These are phyloP conservation scores for Chlamydomonas incerta DNA, from an alignment of 139 green algal species.

Conservation along the genomic window DNA sequence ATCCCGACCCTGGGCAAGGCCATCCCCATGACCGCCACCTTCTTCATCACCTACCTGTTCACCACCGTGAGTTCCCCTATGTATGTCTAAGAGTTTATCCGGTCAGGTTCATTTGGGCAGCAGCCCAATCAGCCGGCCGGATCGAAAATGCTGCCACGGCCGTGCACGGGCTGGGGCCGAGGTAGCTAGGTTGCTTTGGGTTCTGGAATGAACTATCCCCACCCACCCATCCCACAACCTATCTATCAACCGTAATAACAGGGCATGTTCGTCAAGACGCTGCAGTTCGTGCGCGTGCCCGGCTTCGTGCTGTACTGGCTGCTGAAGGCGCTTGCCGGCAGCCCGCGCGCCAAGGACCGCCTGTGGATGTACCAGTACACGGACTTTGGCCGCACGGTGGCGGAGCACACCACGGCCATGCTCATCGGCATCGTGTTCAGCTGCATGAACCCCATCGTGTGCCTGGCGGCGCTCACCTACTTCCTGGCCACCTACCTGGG, in stretches of 20 bases:
- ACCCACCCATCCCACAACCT: too few species aligned
- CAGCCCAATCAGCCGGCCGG: too few species aligned
- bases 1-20: conserved; percentile 25
- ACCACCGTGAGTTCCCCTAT: neutral
- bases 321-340: neutral
- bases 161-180: too few species aligned
- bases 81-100: too few species aligned
- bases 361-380: conserved; percentile 33
- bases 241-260: too few species aligned
- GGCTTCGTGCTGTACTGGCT: neutral
- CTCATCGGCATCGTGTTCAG: conserved; percentile 52
- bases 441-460: conserved; percentile 81
- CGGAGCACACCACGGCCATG: conserved; percentile 4
- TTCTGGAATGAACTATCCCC: too few species aligned
- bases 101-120: too few species aligned
- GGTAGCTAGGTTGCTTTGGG: too few species aligned
- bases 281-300: neutral
- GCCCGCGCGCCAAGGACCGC: neutral
- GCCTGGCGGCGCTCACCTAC: conserved; percentile 76
- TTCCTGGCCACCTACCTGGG: conserved; percentile 65
- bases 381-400: neutral
- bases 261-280: neutral
- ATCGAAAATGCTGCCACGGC: too few species aligned
- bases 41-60: conserved; percentile 46
- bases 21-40: conserved; percentile 30